Evolutionary conservation across 2,329 filamentous ascomycete genomes (phyloP).

Genomic region (Diaporthe destruens): DNA sequence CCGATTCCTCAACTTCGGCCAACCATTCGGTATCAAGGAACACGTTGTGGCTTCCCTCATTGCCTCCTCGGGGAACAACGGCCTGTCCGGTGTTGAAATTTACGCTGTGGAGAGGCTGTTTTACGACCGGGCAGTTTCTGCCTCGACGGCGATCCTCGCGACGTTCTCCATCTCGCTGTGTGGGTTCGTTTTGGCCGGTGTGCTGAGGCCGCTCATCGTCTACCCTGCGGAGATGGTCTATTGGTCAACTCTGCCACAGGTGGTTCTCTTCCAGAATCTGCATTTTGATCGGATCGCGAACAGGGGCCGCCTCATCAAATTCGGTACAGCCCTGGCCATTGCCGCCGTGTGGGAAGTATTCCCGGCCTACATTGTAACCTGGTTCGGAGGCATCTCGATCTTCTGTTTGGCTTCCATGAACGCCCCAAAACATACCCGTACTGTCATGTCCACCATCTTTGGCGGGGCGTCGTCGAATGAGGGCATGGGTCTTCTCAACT

Average conservation of each 20-base stretch:
- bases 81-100: conserved; percentile 7
- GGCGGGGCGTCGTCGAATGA: conserved; percentile 13
- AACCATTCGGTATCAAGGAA: conserved; percentile 11
- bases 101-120: conserved; percentile 5
- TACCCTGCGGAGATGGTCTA: conserved; percentile 26
- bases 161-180: conserved; percentile 17
- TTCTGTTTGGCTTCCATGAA: conserved; percentile 20
- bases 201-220: conserved; percentile 10
- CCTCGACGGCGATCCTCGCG: conserved; percentile 3
- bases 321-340: not conserved
- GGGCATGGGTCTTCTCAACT: conserved; percentile 14
- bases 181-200: conserved; percentile 9
- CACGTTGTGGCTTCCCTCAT: conserved; percentile 21
- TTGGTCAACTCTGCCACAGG: conserved; percentile 10
- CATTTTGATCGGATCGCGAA: conserved; percentile 19
- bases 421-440: not conserved
- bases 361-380: conserved; percentile 3
- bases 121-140: conserved; percentile 22
- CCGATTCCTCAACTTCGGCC: conserved; percentile 13
- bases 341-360: conserved; percentile 18
- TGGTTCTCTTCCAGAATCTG: conserved; percentile 23
- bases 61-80: conserved; percentile 9
- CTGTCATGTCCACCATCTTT: conserved; percentile 17
- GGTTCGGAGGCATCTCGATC: conserved; percentile 25
- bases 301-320: conserved; percentile 15